phyloP scores from a whole-genome alignment of 768 basidiomycete genomes.

The Russula earlei region DNA sequence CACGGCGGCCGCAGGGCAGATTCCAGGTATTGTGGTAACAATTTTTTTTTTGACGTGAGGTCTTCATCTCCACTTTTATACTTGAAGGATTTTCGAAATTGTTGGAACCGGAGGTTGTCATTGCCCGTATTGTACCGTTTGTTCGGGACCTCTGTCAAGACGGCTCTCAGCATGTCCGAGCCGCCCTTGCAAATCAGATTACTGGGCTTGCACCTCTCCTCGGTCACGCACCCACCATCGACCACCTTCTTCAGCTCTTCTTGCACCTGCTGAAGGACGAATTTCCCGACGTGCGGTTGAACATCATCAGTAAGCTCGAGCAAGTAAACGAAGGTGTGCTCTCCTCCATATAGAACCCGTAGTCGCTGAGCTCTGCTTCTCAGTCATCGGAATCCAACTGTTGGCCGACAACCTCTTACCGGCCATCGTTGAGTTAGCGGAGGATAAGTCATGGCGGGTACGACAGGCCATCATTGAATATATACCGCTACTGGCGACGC shows the following conservation, averaged over 20 bases:
- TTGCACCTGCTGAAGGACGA: conserved; percentile 95
- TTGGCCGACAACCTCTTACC: conserved; percentile 92
- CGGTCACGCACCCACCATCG: conserved; percentile 88
- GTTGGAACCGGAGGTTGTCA: conserved; percentile 87
- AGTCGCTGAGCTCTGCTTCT: conserved; percentile 6
- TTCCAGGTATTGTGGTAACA: conserved; percentile 59
- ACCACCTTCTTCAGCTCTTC: conserved; percentile 94
- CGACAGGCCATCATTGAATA: conserved; percentile 99
- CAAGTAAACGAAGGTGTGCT: conserved; percentile 77
- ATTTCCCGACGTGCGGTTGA: conserved; percentile 94
- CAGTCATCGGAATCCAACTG: conserved; percentile 96
- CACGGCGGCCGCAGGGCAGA: conserved; percentile 91
- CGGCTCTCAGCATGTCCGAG: conserved; percentile 92
- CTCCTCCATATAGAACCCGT: background rate
- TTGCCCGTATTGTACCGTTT: conserved; percentile 87
- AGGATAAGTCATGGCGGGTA: conserved; percentile 99
- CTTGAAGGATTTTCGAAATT: conserved; percentile 83
- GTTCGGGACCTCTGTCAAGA: conserved; percentile 92
- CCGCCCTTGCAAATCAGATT: conserved; percentile 92
- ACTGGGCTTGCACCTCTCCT: conserved; percentile 92
- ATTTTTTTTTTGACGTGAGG: conserved; percentile 9
- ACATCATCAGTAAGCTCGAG: conserved; percentile 98
- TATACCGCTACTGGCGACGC: conserved; percentile 96
- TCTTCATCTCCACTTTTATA: background rate
- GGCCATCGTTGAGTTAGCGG: conserved; percentile 94